Evolutionary conservation across 257 asterid genomes (phyloP), one percentile per base, ranked within the genome.

Genomic region (Lycium barbarum): DNA sequence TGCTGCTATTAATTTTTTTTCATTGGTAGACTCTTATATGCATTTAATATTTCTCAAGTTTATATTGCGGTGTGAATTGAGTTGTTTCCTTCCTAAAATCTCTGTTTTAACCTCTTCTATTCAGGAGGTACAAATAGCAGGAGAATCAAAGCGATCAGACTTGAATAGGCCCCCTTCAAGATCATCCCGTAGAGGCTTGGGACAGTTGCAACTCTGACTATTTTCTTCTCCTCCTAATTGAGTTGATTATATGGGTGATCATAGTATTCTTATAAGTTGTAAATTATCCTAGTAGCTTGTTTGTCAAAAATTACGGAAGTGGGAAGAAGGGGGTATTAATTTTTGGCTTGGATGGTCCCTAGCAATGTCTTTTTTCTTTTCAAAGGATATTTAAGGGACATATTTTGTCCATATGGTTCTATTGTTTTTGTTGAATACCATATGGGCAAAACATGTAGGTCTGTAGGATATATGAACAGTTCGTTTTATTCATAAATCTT

Each of bases 51-150:
- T 55, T 55, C 7, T 3, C 18, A 55, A 55, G 61, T 55, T 53
- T 13, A 12, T 55, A 13, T 55, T 14, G 17, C 1, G 61, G 18
- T 55, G 5, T 55, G 55, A 49, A 55, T 55, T 14, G 18, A 13
- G n/a, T 55, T 14, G 14, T 55, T 55, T 51, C 3, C 55, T 10
- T 51, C 12, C 12, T 7, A 8, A 15, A 55, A 55, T 55, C n/a
- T 55, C 61, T 12, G 61, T 36, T 55, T 66, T 38, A 17, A 47
- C 12, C 1, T n/a, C 2, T 9, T 80, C 36, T 79, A 54, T 88
- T 87, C 94, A 96, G 99, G 99, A 93, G 68, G 86, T 88, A 76
- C 91, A 90, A 88, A 89, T 90, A 90, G 89, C 86, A 12, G 98
- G 93, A 79, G 98, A 93, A 84, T 83, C 88, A 59, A 89, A 78